Conservation (phyloP, 176 grass and related monocot species). For the Themeda triandra region DNA sequence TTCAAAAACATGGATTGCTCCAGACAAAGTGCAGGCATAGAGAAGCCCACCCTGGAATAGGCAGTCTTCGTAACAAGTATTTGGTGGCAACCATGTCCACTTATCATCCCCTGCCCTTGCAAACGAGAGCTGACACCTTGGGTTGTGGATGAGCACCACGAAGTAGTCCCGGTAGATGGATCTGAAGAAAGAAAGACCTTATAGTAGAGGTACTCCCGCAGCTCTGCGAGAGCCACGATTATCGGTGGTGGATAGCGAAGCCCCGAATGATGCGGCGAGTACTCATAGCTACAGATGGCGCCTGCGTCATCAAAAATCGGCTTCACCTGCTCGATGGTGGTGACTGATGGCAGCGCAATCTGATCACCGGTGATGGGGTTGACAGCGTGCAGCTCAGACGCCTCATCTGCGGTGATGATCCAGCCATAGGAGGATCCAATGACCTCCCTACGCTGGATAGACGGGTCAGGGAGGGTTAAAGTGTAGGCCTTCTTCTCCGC, state of each 20-base stretch:
- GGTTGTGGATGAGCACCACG: not conserved
- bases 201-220: not conserved
- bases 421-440: not conserved
- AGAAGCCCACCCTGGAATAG: not conserved
- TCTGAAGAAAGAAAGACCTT: not conserved
- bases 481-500: not conserved
- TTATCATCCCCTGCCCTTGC: not conserved
- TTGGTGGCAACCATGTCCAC: not conserved
- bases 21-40: not conserved
- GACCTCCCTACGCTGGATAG: not conserved
- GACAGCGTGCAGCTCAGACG: not conserved
- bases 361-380: not conserved
- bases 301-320: not conserved
- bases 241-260: too few species aligned
- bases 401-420: not conserved
- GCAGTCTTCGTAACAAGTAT: not conserved
- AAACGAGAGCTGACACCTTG: not conserved
- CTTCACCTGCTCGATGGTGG: too few species aligned
- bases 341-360: not conserved
- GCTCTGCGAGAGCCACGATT: not conserved
- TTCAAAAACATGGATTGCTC: not conserved
- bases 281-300: not conserved
- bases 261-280: not conserved
- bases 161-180: not conserved
- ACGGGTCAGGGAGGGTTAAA: not conserved